These are phyloP conservation scores for Staphylotrichum longicolle DNA, from an alignment of 495 filamentous ascomycete genomes.

Conservation along the genomic window DNA sequence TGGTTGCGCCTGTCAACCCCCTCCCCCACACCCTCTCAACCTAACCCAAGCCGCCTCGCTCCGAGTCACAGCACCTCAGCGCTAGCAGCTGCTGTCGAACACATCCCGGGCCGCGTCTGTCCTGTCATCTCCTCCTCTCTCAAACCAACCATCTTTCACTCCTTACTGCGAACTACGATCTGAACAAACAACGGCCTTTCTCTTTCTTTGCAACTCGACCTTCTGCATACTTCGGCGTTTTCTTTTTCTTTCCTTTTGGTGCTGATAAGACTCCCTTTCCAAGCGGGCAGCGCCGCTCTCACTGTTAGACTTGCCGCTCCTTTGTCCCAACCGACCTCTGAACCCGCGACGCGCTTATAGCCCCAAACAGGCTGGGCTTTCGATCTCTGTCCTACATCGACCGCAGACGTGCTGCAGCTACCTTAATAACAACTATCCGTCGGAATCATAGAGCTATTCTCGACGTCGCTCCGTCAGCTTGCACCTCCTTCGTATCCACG, in stretches of 20 bases:
- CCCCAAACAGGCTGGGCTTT: background rate
- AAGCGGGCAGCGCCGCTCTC: background rate
- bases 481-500: conserved; percentile 5
- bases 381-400: conserved; percentile 13
- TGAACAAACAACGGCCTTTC: background rate
- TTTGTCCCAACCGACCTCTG: conserved; percentile 4
- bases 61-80: conserved; percentile 14
- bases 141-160: conserved; percentile 4
- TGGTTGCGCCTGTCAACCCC: conserved; percentile 16
- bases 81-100: background rate
- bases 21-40: background rate
- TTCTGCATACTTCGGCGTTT: conserved; percentile 19
- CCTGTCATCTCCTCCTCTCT: conserved; percentile 6
- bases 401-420: background rate
- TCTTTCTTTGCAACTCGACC: background rate
- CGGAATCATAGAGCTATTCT: background rate
- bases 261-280: background rate
- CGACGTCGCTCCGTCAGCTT: background rate
- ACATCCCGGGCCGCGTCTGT: background rate
- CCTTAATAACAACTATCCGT: background rate
- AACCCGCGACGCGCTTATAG: background rate
- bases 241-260: conserved; percentile 7
- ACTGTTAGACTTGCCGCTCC: conserved; percentile 11
- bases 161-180: conserved; percentile 1
- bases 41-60: conserved; percentile 8